Conservation (phyloP, 2,329 filamentous ascomycete genomes). For the Didymella segeticola region DNA sequence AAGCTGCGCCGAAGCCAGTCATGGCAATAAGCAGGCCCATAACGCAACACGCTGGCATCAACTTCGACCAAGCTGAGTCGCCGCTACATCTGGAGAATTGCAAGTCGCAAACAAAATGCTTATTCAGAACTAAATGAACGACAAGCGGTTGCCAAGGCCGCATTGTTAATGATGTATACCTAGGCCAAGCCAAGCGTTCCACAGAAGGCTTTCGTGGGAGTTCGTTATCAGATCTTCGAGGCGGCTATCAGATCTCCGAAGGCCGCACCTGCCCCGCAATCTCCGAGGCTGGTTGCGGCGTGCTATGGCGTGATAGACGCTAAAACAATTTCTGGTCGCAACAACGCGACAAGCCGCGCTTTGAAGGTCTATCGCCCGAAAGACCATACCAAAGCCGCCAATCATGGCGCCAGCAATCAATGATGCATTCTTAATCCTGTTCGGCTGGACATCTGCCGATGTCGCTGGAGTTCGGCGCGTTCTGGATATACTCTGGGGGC, state of each 20-base stretch:
- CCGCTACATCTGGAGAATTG: no score
- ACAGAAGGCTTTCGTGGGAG: not conserved
- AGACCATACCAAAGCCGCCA: conserved; percentile 27
- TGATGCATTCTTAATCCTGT: conserved; percentile 29
- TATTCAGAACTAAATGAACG: no score
- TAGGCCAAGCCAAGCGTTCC: not conserved
- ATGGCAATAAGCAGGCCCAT: no score
- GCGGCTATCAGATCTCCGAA: conserved; percentile 35
- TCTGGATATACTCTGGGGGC: conserved; percentile 25
- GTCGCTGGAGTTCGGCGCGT: conserved; percentile 32
- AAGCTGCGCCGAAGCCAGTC: no score
- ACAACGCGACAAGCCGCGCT: conserved; percentile 35
- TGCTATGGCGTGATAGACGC: conserved; percentile 38
- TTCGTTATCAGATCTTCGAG: conserved; percentile 33
- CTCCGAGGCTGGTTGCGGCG: conserved; percentile 10
- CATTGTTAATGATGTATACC: no score
- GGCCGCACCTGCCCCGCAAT: conserved; percentile 24
- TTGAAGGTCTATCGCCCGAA: conserved; percentile 36
- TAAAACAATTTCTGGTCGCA: conserved; percentile 36
- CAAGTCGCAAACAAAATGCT: no score
- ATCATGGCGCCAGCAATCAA: conserved; percentile 33
- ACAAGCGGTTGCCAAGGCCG: no score
- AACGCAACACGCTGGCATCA: no score
- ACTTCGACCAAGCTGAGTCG: no score
- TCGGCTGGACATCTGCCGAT: conserved; percentile 40